Conservation (phyloP, 225 moss, liverwort and hornwort genomes). For the Pseudoscleropodium purum region DNA sequence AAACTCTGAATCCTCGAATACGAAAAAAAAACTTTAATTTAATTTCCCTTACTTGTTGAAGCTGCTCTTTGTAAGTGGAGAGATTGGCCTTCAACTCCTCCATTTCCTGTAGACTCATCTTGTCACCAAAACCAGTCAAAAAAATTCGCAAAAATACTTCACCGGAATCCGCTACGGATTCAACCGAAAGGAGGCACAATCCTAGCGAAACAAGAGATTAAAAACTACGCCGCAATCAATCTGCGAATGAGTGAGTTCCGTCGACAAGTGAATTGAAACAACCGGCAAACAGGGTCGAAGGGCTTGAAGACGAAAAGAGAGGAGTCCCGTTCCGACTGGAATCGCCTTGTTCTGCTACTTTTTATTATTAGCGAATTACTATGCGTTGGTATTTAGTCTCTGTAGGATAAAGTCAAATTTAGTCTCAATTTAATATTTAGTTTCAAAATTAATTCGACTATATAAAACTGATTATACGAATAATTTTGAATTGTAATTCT, state of each 20-base stretch:
- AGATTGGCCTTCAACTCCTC: slow-evolving; percentile 86
- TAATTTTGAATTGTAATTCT: too few relatives aligned
- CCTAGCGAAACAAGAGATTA: neutral
- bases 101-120: slow-evolving; percentile 75
- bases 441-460: neutral
- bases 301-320: neutral
- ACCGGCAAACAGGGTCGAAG: too few relatives aligned
- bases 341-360: neutral
- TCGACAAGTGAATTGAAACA: neutral
- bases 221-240: neutral
- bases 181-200: neutral
- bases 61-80: slow-evolving; percentile 81
- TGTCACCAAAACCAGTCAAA: neutral
- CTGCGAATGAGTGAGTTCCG: neutral
- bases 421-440: neutral
- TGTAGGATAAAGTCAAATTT: too few relatives aligned
- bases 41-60: slow-evolving; percentile 53
- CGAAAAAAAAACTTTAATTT: neutral
- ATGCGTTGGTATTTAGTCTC: neutral
- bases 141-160: neutral
- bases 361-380: neutral
- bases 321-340: neutral
- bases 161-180: neutral
- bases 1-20: neutral
- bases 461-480: fast-evolving